Evolutionary conservation across 2,329 filamentous ascomycete genomes (phyloP).

Genomic region (Aspergillus melleus): DNA sequence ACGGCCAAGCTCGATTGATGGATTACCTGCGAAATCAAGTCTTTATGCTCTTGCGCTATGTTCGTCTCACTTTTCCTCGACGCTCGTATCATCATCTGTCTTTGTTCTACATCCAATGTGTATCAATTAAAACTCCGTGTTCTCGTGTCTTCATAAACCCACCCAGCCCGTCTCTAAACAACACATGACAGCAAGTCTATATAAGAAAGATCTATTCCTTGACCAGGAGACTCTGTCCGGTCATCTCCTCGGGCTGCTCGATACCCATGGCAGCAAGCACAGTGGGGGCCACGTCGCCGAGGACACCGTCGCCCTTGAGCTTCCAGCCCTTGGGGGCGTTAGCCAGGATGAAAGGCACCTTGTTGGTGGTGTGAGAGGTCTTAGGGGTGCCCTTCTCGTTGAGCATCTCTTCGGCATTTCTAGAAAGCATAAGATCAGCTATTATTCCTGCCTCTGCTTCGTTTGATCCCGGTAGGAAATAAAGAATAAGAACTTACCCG

Average conservation of each 20-base stretch:
- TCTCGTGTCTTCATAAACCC: conserved; percentile 26
- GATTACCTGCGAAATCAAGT: neutral
- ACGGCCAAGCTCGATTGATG: neutral
- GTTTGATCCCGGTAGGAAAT: neutral
- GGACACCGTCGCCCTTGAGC: conserved; percentile 79
- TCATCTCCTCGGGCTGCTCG: conserved; percentile 88
- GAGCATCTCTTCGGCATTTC: conserved; percentile 98
- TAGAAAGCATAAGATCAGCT: conserved; percentile 20
- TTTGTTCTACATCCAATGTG: conserved; percentile 6
- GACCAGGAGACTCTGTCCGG: conserved; percentile 76
- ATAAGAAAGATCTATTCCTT: conserved; percentile 52
- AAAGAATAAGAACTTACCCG: conserved; percentile 60
- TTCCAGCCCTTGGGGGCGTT: conserved; percentile 90
- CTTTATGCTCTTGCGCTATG: neutral
- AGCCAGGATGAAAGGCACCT: conserved; percentile 96
- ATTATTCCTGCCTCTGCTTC: neutral
- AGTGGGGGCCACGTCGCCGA: conserved; percentile 96
- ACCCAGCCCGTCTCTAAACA: conserved; percentile 20
- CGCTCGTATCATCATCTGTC: neutral
- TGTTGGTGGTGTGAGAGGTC: conserved; percentile 97
- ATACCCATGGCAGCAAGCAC: conserved; percentile 88
- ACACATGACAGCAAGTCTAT: conserved; percentile 16
- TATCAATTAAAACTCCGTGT: conserved; percentile 14
- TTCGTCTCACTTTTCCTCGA: neutral
- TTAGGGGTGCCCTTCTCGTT: conserved; percentile 94